Conservation (phyloP, 768 basidiomycete species). For the Russula virescens region DNA sequence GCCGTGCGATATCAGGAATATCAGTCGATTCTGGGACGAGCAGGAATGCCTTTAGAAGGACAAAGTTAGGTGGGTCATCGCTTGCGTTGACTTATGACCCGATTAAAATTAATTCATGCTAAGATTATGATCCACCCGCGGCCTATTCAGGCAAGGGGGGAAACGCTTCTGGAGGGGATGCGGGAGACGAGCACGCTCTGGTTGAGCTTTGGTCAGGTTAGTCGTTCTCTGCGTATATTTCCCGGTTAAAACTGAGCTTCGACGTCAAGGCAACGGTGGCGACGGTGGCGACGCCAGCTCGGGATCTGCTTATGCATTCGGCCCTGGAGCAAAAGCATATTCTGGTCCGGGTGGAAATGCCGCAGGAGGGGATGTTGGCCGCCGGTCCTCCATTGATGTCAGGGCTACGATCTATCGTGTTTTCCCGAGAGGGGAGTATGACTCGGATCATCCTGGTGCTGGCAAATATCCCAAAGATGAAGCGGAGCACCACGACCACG, state of each 20-base stretch:
- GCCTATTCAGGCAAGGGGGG: conserved; percentile 22
- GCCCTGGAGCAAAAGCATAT: conserved; percentile 15
- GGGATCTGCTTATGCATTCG: conserved; percentile 3
- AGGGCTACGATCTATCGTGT: not conserved
- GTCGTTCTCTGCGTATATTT: not conserved
- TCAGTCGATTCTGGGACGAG: not conserved
- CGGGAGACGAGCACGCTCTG: not conserved
- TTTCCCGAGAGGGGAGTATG: not conserved
- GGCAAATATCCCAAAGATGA: not conserved
- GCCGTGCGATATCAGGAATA: not conserved
- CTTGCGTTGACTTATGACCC: not conserved
- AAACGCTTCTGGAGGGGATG: conserved; percentile 19
- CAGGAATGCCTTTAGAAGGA: not conserved
- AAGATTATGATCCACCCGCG: conserved; percentile 5
- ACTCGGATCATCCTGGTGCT: not conserved
- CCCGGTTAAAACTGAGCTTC: not conserved
- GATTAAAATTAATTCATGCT: not conserved
- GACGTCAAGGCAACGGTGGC: conserved; percentile 20
- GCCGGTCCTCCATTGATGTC: conserved; percentile 1
- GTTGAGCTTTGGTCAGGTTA: conserved; percentile 20
- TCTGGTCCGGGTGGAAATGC: conserved; percentile 17
- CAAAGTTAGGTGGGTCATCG: conserved; percentile 10
- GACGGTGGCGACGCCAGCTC: conserved; percentile 23
- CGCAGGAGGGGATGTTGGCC: conserved; percentile 4
- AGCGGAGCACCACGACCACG: not conserved